phyloP scores from a whole-genome alignment of 1,139 yeast species.

The Debaryomycetaceae sp. region DNA sequence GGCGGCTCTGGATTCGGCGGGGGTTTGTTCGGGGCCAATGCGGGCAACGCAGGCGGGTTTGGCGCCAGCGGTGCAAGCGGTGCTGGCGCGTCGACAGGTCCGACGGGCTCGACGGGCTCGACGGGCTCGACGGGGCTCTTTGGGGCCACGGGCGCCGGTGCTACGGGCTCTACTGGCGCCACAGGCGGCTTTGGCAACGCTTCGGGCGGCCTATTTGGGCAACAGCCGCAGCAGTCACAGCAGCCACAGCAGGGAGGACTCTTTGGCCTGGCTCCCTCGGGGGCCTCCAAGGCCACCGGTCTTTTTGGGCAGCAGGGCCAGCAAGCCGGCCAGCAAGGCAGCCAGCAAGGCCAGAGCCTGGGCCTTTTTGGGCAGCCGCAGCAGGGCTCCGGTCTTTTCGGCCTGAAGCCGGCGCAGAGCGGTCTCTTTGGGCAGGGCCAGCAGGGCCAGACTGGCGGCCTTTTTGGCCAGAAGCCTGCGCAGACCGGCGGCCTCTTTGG shows the following conservation, averaged over 20 bases:
- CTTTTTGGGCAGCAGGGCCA: constrained; percentile 16
- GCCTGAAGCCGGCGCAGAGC: no score
- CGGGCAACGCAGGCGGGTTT: constrained; percentile 9
- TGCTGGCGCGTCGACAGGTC: constrained; percentile 19
- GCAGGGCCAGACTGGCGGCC: constrained; percentile 4
- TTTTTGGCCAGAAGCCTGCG: constrained; percentile 4
- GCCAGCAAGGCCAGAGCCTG: constrained; percentile 4
- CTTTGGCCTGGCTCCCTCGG: constrained; percentile 9
- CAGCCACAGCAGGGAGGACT: constrained; percentile 10
- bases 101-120: constrained; percentile 10
- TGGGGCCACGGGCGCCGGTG: constrained; percentile 17
- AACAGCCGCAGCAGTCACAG: constrained; percentile 6
- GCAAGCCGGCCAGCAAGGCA: constrained; percentile 10
- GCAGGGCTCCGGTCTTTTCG: constrained; percentile 5
- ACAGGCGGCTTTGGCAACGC: no score
- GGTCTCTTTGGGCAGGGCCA: no score
- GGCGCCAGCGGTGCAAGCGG: constrained; percentile 10
- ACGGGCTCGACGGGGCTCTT: constrained; percentile 22
- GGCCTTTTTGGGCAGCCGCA: constrained; percentile 5
- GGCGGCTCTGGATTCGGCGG: no score
- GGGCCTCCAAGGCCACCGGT: constrained; percentile 13
- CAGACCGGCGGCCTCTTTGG: constrained; percentile 7
- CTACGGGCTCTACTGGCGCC: no score
- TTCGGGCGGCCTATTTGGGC: constrained; percentile 23
- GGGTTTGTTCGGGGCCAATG: constrained; percentile 12